Evolutionary conservation across 805 yeast genomes (phyloP).

Genomic region (Metschnikowia sp.): DNA sequence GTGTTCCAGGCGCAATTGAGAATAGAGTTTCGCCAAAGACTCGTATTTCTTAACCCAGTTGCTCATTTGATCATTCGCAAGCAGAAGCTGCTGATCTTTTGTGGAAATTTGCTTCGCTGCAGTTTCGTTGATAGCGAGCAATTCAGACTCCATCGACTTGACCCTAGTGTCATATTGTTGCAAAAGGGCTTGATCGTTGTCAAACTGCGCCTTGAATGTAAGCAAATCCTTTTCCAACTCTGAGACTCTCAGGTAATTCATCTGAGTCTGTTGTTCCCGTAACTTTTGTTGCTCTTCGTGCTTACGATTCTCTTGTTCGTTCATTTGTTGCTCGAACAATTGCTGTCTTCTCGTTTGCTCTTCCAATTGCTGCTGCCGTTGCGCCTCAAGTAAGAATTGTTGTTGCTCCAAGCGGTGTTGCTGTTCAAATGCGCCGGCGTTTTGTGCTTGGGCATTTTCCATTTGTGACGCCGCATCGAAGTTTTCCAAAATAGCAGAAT

Average conservation of each 20-base stretch:
- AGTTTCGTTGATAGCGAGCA: conserved; percentile 54
- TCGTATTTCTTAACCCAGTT: conserved; percentile 88
- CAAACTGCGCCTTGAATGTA: conserved; percentile 74
- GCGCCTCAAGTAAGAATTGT: conserved; percentile 61
- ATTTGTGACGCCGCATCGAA: no score
- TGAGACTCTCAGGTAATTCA: conserved; percentile 73
- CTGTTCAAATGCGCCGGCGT: conserved; percentile 50
- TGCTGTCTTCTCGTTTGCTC: conserved; percentile 68
- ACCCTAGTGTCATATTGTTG: conserved; percentile 88
- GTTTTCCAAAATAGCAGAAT: no score
- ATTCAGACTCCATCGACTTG: conserved; percentile 72
- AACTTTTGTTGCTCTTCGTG: conserved; percentile 63
- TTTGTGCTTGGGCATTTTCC: conserved; percentile 34
- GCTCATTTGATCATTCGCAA: conserved; percentile 68
- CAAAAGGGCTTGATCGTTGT: conserved; percentile 76
- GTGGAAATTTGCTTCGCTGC: conserved; percentile 71
- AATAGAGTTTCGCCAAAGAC: conserved; percentile 80
- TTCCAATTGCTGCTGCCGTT: conserved; percentile 63
- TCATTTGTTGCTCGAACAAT: conserved; percentile 71
- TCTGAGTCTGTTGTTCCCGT: conserved; percentile 66
- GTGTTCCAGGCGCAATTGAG: conserved; percentile 91
- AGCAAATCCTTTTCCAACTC: conserved; percentile 80
- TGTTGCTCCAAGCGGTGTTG: conserved; percentile 59
- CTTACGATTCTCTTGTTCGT: conserved; percentile 64
- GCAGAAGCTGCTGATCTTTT: conserved; percentile 67